Base-by-base conservation (phyloP, 371 early-diverging fungal species). In the Circinella minor region DNA sequence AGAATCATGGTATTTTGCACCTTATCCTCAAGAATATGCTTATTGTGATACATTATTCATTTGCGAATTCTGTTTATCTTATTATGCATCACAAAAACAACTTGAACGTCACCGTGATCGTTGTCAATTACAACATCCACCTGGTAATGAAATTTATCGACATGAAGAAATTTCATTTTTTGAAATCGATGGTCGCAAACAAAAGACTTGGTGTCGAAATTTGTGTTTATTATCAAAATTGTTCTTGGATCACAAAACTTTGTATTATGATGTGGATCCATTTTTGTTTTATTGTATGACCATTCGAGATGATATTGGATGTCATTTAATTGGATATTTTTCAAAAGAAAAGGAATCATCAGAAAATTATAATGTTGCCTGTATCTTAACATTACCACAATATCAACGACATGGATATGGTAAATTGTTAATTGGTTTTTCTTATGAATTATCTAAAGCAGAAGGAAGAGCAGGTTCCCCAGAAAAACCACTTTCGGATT, bases 371-470 rank as follows among this genome's bases (percentile, higher is more conserved):
- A 99, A 99, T 78, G 87, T 99, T n/a, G 98, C 99, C 1, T 99
- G 99, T 86, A 99, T 99, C 70, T 77, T 99, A 63, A 98, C 99
- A n/a, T 82, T 99, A 49, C 99, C 99, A 4, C 96, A 95, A 72
- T 92, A 98, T 77, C 99, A 99, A 83, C 89, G 99, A 37, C 95
- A 91, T 86, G 99, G 99, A 18, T 99, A 94, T 76, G 99, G 99
- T 18, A 92, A 95, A 59, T 75, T 99, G 54, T 80, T 99, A 63
- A 99, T 99, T 61, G 93, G 94, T 61, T 99, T 99, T 73, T 92
- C 93, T 17, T 99, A 99, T 76, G 93, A 98, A 80, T 88, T 99
- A 49, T 95, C 98, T 55, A 96, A 95, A 75, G 92, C 91, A 54
- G 99, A 99, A 81, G 94, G 94, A 38, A 91, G 95, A 66, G 84